Evolutionary conservation across 2,329 filamentous ascomycete species (phyloP).

Genomic region (Verticillium dahliae): DNA sequence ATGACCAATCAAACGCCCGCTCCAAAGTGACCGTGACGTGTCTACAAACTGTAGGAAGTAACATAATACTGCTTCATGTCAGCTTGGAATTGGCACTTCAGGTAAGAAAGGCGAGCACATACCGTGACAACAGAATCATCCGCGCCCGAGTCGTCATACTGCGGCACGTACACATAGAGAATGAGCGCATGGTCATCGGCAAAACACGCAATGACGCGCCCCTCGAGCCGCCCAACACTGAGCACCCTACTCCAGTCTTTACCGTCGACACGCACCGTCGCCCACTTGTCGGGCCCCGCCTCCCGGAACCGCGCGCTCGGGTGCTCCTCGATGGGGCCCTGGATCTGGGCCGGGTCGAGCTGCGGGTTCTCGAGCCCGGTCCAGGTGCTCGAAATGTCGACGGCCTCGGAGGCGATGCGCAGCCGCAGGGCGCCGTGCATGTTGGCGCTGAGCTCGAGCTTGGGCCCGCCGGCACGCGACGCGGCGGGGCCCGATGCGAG

Average conservation of each 20-base stretch:
- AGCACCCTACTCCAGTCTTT: slow-evolving; percentile 93
- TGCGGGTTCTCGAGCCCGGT: slow-evolving; percentile 79
- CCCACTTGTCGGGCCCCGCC: slow-evolving; percentile 76
- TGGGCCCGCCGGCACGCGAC: slow-evolving; percentile 38
- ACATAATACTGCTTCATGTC: slow-evolving; percentile 26
- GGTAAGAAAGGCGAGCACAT: slow-evolving; percentile 20
- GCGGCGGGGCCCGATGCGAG: slow-evolving; percentile 37
- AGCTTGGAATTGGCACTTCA: neutral
- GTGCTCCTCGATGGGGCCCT: slow-evolving; percentile 67
- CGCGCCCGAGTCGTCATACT: slow-evolving; percentile 57
- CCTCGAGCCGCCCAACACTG: slow-evolving; percentile 83
- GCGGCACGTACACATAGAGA: slow-evolving; percentile 73
- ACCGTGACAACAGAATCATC: slow-evolving; percentile 75
- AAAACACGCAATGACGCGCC: slow-evolving; percentile 88
- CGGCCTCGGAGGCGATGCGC: slow-evolving; percentile 73
- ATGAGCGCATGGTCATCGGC: slow-evolving; percentile 74
- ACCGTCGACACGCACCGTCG: slow-evolving; percentile 83
- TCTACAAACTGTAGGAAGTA: slow-evolving; percentile 26
- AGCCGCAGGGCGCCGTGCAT: slow-evolving; percentile 86
- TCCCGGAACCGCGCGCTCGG: slow-evolving; percentile 74
- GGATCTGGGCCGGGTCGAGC: slow-evolving; percentile 70
- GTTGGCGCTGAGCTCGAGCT: slow-evolving; percentile 83
- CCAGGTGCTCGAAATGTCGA: slow-evolving; percentile 84
- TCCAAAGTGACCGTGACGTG: neutral
- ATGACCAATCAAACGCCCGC: neutral